Percentiles rank a stretch among this genome's conserved stretches.
phyloP scores from a whole-genome alignment of 2,329 filamentous ascomycete species.

The Penicillium sp. region DNA sequence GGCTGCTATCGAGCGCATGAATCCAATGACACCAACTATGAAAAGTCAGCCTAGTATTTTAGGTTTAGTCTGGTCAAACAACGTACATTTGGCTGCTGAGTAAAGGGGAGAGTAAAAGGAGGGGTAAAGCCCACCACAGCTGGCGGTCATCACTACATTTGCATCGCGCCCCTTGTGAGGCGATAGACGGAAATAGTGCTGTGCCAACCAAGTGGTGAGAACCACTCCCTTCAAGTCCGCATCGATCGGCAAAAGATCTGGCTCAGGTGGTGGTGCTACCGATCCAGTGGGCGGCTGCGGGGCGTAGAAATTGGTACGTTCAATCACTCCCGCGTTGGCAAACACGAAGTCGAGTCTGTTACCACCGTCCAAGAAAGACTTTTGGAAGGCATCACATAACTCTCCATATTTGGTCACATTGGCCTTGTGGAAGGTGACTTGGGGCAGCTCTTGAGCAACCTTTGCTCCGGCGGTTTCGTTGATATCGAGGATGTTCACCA shows the following conservation, averaged over 20 bases:
- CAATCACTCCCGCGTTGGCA: constrained; percentile 50
- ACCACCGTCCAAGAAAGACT: constrained; percentile 33
- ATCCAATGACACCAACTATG: constrained; percentile 37
- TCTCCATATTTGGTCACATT: constrained; percentile 36
- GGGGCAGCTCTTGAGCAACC: constrained; percentile 26
- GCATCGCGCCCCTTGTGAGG: constrained; percentile 23
- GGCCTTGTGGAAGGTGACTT: constrained; percentile 38
- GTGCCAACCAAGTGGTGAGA: constrained; percentile 41
- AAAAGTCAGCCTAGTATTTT: not conserved
- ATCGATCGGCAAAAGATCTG: constrained; percentile 39
- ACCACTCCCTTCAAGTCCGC: constrained; percentile 46
- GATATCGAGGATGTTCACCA: constrained; percentile 45
- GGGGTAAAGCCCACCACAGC: constrained; percentile 41
- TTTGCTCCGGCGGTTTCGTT: constrained; percentile 35
- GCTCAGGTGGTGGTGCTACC: constrained; percentile 25
- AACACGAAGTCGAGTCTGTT: constrained; percentile 50
- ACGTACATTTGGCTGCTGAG: constrained; percentile 38
- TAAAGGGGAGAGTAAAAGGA: constrained; percentile 38
- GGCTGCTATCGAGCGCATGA: constrained; percentile 40
- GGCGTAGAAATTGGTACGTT: constrained; percentile 44
- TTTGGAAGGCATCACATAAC: constrained; percentile 39
- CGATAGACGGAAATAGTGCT: constrained; percentile 42
- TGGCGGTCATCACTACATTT: constrained; percentile 39
- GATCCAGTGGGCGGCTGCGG: constrained; percentile 22
- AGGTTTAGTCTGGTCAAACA: not conserved